Evolutionary conservation across 345 rosid genomes (phyloP), one percentile per base, ranked within the genome.

Genomic region (Firmiana major): DNA sequence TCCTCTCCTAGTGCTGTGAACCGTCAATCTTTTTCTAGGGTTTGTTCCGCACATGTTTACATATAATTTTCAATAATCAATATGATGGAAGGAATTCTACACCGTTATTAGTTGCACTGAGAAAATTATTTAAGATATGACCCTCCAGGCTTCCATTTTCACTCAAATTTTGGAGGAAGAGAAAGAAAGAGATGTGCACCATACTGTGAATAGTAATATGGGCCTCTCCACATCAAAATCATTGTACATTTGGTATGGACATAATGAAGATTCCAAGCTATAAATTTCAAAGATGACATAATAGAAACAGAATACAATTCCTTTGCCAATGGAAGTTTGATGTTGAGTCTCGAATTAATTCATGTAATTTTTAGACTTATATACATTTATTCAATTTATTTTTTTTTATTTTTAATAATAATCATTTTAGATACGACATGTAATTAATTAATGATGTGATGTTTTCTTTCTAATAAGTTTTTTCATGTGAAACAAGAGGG

Each of bases 321-420:
- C 45, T 34, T 70, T 26, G 58, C 40, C 24, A 5, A 17, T 60
- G 24, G 53, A 58, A 46, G 64, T 73, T 62, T 78, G 84, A 81
- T 81, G 83, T 65, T 28, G 79, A 75, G 57, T 69, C 73, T 57
- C 51, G 79, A 82, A 74, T 75, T 76, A 75, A 64, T 69, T 24
- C 9, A 65, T 19, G 2, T 65, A 63, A 49, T 19, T 45, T 22
- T 26, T 21, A 12, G 7, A 67, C n/a, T n/a, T 21, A 7, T 65
- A 19, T 66, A 21, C 2, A 22, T 66, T n/a, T 66, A 43, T 43
- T 19, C 21, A n/a, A n/a, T 19, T 5, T 54, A 54, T 7, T 54
- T 7, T 17, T 22, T 43, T 9, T 43, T 43, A 43, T 43, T 43
- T 13, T 43, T n/a, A 66, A 45, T 0, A 9, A 6, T 21, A 66